Percentiles rank a stretch among this genome's conserved stretches.
These are phyloP conservation scores for Ceratocystis destructans DNA, from an alignment of 2,329 filamentous ascomycete species.

Conservation along the genomic window DNA sequence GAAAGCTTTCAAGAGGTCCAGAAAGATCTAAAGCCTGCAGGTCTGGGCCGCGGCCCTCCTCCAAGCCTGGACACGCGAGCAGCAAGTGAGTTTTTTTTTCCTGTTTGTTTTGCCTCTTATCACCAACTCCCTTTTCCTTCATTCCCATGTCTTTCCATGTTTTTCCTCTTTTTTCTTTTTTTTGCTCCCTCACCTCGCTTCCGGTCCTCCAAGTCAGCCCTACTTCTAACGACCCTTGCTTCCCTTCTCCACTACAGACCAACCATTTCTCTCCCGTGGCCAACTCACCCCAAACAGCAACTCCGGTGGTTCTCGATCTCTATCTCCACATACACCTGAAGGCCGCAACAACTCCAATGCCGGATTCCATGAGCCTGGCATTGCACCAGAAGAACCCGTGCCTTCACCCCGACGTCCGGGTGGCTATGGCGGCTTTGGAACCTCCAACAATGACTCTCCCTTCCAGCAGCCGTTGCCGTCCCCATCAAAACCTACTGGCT, in stretches of 20 bases:
- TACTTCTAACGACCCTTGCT: slow-evolving; percentile 25
- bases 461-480: slow-evolving; percentile 35
- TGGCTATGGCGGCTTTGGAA: slow-evolving; percentile 37
- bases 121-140: not conserved
- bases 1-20: slow-evolving; percentile 10
- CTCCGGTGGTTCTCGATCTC: slow-evolving; percentile 43
- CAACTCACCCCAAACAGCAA: slow-evolving; percentile 52
- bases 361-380: slow-evolving; percentile 35
- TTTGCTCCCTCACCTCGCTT: not conserved
- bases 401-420: slow-evolving; percentile 32
- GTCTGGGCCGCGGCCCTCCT: slow-evolving; percentile 23
- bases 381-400: slow-evolving; percentile 31
- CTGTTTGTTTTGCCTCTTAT: not conserved
- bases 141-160: not conserved
- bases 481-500: slow-evolving; percentile 28
- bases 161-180: slow-evolving; percentile 1
- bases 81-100: slow-evolving; percentile 33
- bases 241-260: slow-evolving; percentile 32
- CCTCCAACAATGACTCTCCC: slow-evolving; percentile 27
- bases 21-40: slow-evolving; percentile 1
- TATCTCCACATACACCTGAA: slow-evolving; percentile 48
- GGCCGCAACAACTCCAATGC: slow-evolving; percentile 32
- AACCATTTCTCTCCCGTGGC: slow-evolving; percentile 39
- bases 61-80: slow-evolving; percentile 38
- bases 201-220: not conserved